Conservation (phyloP, 495 filamentous ascomycete genomes). For the Podospora sp. region DNA sequence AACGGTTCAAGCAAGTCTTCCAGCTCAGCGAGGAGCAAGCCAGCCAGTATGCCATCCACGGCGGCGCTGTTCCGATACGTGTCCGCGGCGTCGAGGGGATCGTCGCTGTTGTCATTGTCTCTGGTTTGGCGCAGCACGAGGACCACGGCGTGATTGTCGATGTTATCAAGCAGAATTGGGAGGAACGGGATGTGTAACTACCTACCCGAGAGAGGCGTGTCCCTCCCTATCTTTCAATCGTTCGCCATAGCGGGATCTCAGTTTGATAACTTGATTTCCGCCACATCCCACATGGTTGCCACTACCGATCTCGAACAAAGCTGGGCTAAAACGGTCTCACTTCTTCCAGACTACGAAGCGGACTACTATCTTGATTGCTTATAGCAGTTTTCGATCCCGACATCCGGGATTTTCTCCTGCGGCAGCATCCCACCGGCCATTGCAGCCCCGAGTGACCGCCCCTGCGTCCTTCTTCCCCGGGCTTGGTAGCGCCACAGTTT, state of each 20-base stretch:
- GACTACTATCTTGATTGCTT: neutral
- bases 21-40: constrained; percentile 40
- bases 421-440: neutral
- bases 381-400: neutral
- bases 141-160: constrained; percentile 76
- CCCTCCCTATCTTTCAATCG: too few species aligned
- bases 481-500: constrained; percentile 12
- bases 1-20: constrained; percentile 18
- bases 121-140: constrained; percentile 74
- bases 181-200: constrained; percentile 12
- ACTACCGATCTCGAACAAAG: neutral
- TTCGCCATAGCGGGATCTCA: too few species aligned
- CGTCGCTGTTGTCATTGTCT: constrained; percentile 73
- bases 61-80: constrained; percentile 70
- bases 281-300: neutral
- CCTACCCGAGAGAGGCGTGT: too few species aligned
- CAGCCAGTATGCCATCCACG: constrained; percentile 72
- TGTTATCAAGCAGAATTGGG: constrained; percentile 56
- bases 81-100: constrained; percentile 71
- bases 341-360: neutral
- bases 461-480: neutral
- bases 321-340: neutral
- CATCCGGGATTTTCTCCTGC: neutral
- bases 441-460: neutral
- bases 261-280: neutral